Percentiles rank a stretch among this genome's conserved stretches.
Evolutionary conservation across 78 protist genomes (phyloP).

Genomic region (Tieghemostelium lacteum): DNA sequence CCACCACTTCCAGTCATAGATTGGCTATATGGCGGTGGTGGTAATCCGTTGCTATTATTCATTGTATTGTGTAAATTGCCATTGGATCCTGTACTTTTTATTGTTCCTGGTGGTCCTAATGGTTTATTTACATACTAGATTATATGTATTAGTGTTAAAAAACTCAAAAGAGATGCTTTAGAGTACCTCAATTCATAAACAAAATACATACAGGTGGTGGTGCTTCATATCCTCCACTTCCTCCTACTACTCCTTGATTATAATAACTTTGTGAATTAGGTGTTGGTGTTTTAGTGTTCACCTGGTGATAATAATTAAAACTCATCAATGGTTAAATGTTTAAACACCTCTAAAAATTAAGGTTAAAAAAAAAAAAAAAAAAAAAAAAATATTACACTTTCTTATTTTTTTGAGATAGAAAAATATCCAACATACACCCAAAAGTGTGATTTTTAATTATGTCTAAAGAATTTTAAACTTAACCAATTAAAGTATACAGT

Average conservation of each 20-base stretch:
- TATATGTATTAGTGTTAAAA: no score
- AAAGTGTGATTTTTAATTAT: conserved; percentile 51
- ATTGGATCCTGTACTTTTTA: neutral
- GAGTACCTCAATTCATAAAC: no score
- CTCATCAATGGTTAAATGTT: no score
- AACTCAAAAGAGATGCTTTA: no score
- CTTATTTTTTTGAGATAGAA: no score
- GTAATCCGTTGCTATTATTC: neutral
- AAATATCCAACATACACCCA: no score
- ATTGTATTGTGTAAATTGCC: neutral
- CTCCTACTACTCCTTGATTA: no score
- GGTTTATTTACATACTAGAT: neutral
- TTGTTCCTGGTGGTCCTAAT: neutral
- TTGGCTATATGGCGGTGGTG: neutral
- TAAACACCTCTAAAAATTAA: no score
- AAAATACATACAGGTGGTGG: neutral
- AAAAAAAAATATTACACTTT: neutral
- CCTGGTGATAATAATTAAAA: no score
- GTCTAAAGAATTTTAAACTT: conserved; percentile 75
- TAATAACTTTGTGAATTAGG: no score
- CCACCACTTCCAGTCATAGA: neutral
- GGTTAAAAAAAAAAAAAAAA: no score
- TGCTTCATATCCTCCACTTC: neutral
- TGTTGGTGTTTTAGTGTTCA: no score
- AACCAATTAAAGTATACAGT: conserved; percentile 77